Conservation (phyloP, 2,329 filamentous ascomycete genomes). For the Pseudovirgaria hyperparasitica region DNA sequence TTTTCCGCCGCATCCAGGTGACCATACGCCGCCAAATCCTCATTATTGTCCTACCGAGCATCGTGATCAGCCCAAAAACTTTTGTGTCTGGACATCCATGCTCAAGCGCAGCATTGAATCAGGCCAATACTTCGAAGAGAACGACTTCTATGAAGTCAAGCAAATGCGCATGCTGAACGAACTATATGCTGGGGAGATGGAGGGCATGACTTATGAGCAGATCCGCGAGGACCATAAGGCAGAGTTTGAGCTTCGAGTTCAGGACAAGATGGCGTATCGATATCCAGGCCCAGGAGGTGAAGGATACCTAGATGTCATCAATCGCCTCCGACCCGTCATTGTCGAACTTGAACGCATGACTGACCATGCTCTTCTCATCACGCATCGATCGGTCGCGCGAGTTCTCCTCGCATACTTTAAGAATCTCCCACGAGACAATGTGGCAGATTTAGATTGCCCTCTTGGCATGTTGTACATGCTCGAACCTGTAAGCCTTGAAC, state of each 20-base stretch:
- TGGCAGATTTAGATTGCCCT: constrained; percentile 88
- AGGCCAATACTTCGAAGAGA: constrained; percentile 83
- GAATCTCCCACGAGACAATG: constrained; percentile 78
- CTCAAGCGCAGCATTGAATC: constrained; percentile 80
- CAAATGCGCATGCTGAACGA: constrained; percentile 98
- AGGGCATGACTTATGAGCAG: constrained; percentile 88
- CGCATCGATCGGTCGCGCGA: constrained; percentile 81
- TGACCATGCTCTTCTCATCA: constrained; percentile 85
- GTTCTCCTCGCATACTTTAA: constrained; percentile 96
- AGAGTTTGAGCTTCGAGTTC: constrained; percentile 67
- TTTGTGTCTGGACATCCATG: constrained; percentile 98
- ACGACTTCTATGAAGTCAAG: constrained; percentile 82
- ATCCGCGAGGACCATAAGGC: constrained; percentile 68
- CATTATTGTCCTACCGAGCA: constrained; percentile 54
- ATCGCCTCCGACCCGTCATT: constrained; percentile 86
- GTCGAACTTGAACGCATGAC: constrained; percentile 95
- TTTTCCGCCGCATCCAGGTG: constrained; percentile 82
- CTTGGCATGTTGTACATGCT: constrained; percentile 89
- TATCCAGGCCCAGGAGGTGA: constrained; percentile 94
- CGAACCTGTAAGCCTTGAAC: constrained; percentile 47
- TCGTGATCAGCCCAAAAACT: constrained; percentile 56
- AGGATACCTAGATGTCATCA: constrained; percentile 94
- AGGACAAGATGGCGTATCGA: constrained; percentile 88
- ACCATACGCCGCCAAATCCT: constrained; percentile 89
- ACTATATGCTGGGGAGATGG: constrained; percentile 82